Evolutionary conservation across 257 asterid species (phyloP).

Genomic region (Scutellaria barbata): DNA sequence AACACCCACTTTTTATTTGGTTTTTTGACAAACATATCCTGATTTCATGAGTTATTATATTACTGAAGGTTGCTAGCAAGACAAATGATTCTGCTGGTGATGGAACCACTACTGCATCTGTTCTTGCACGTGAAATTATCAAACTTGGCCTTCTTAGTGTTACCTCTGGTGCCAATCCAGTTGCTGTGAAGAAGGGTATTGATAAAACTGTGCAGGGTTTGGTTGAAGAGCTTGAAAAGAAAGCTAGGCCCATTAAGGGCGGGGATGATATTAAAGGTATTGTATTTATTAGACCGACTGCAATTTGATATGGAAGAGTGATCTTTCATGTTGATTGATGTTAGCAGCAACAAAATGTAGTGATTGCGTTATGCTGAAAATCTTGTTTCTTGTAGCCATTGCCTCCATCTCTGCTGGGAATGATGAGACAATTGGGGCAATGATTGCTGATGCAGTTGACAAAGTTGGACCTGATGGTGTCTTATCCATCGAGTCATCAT

Average conservation of each 20-base stretch:
- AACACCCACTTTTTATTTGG: slow-evolving; percentile 1
- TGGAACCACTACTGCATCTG: slow-evolving; percentile 95
- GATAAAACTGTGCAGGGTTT: slow-evolving; percentile 84
- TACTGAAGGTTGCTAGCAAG: slow-evolving; percentile 91
- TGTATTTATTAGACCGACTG: neutral
- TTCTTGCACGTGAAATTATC: slow-evolving; percentile 95
- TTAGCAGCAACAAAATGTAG: neutral
- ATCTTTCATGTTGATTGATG: neutral
- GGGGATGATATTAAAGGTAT: slow-evolving; percentile 92
- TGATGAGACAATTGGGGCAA: slow-evolving; percentile 79
- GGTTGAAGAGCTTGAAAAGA: slow-evolving; percentile 81
- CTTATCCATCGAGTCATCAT: slow-evolving; percentile 90
- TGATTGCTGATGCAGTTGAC: slow-evolving; percentile 96
- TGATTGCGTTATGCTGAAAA: slow-evolving; percentile 11
- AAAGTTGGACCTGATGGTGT: slow-evolving; percentile 99
- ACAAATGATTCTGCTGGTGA: slow-evolving; percentile 99
- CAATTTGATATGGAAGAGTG: neutral
- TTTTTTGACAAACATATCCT: slow-evolving; percentile 6
- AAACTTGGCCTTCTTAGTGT: slow-evolving; percentile 91
- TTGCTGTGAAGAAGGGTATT: slow-evolving; percentile 87
- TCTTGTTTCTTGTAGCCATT: slow-evolving; percentile 57
- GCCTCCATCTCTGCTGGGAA: slow-evolving; percentile 95
- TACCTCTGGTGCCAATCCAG: slow-evolving; percentile 98
- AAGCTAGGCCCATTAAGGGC: slow-evolving; percentile 92
- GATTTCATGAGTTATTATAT: neutral